These are phyloP conservation scores for Blechomonas ayalai DNA, from an alignment of 208 protist genomes.

Conservation along the genomic window DNA sequence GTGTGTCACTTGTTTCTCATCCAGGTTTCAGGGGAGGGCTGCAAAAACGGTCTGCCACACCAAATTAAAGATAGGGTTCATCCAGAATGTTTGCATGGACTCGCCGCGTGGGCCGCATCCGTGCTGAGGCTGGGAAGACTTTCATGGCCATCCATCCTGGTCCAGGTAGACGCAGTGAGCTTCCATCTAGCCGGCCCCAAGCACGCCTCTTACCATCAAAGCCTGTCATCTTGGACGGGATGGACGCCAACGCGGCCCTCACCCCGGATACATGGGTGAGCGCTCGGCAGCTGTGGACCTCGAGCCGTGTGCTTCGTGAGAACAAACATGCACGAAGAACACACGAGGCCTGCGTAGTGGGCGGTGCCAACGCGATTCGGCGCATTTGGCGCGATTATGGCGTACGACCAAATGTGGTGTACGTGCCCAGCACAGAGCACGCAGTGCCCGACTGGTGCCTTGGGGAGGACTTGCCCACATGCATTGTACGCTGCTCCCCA, in stretches of 20 bases:
- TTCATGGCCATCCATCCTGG: too few relatives aligned
- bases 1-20: too few relatives aligned
- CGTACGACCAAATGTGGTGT: slow-evolving; percentile 66
- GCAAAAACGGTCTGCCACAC: too few relatives aligned
- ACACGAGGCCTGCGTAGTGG: slow-evolving; percentile 63
- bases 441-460: slow-evolving; percentile 59
- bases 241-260: slow-evolving; percentile 20
- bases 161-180: too few relatives aligned
- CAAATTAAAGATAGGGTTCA: too few relatives aligned
- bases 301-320: slow-evolving; percentile 39
- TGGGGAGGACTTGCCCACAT: slow-evolving; percentile 45
- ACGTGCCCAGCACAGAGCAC: slow-evolving; percentile 44
- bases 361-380: slow-evolving; percentile 54
- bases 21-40: too few relatives aligned
- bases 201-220: too few relatives aligned
- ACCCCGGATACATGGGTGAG: slow-evolving; percentile 16
- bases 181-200: too few relatives aligned
- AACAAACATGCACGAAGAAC: slow-evolving; percentile 33
- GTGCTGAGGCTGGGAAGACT: too few relatives aligned
- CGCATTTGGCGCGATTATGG: slow-evolving; percentile 69
- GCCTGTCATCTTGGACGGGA: slow-evolving; percentile 29
- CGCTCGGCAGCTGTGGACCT: slow-evolving; percentile 56
- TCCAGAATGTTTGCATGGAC: too few relatives aligned
- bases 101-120: too few relatives aligned
- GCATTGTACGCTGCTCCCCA: slow-evolving; percentile 60